Percentiles rank a stretch among this genome's conserved stretches.
These are phyloP conservation scores for Penstemon newberryi DNA, from an alignment of 257 asterid species.

Conservation along the genomic window DNA sequence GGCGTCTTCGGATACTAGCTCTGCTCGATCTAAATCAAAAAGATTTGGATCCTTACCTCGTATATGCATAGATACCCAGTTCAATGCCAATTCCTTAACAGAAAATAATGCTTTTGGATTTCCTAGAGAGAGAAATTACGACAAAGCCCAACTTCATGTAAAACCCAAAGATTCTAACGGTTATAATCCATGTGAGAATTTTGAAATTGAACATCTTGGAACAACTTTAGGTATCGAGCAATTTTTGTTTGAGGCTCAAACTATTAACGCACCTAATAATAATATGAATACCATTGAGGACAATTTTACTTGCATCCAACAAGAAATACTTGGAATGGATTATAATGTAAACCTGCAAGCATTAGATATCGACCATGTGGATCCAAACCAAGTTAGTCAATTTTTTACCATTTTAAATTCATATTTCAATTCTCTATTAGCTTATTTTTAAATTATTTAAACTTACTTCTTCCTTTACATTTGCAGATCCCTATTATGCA, in stretches of 20 bases:
- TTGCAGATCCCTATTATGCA: neutral
- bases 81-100: neutral
- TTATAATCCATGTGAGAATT: neutral
- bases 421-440: neutral
- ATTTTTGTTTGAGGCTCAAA: neutral
- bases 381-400: neutral
- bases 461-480: neutral
- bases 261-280: neutral
- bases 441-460: neutral
- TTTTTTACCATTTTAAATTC: no score
- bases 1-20: neutral
- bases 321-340: neutral
- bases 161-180: neutral
- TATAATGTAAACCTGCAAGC: neutral
- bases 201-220: neutral
- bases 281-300: no score
- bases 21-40: neutral
- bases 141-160: neutral
- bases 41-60: slow-evolving; percentile 12
- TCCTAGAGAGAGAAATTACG: neutral
- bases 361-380: neutral
- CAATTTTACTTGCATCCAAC: neutral
- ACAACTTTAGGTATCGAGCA: neutral
- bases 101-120: neutral
- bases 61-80: neutral